phyloP scores from a whole-genome alignment of 163 green algal genomes.

The Scenedesmus sp. region DNA sequence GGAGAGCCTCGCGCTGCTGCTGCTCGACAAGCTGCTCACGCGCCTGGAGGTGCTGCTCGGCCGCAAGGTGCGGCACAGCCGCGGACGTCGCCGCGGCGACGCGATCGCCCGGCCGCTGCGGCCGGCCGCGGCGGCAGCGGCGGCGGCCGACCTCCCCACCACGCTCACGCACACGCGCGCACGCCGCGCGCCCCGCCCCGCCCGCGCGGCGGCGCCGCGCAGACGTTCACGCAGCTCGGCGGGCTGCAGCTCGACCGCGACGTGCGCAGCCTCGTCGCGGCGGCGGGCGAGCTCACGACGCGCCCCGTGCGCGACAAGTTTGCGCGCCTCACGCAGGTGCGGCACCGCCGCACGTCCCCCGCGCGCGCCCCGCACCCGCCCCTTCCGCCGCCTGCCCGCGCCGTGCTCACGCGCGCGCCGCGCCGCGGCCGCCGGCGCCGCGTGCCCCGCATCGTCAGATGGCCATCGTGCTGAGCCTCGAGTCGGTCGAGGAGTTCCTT shows the following conservation, averaged over 20 bases:
- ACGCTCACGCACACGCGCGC: no score
- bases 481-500: conserved; percentile 82
- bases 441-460: no score
- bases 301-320: conserved; percentile 94
- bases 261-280: conserved; percentile 73
- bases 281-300: conserved; percentile 71
- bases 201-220: conserved; percentile 74
- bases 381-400: no score
- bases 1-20: conserved; percentile 62
- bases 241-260: conserved; percentile 91
- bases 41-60: conserved; percentile 56
- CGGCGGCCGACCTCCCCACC: no score
- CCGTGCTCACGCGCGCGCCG: no score
- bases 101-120: neutral
- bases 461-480: conserved; percentile 82
- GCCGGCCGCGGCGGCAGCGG: neutral
- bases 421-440: no score
- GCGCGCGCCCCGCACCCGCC: no score
- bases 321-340: conserved; percentile 84
- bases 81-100: no score
- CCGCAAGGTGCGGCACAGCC: conserved; percentile 38
- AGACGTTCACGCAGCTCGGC: conserved; percentile 93
- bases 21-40: conserved; percentile 76
- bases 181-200: no score
- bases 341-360: neutral